Evolutionary conservation across 75 land plant genomes (phyloP).

Genomic region (Pinus taeda): DNA sequence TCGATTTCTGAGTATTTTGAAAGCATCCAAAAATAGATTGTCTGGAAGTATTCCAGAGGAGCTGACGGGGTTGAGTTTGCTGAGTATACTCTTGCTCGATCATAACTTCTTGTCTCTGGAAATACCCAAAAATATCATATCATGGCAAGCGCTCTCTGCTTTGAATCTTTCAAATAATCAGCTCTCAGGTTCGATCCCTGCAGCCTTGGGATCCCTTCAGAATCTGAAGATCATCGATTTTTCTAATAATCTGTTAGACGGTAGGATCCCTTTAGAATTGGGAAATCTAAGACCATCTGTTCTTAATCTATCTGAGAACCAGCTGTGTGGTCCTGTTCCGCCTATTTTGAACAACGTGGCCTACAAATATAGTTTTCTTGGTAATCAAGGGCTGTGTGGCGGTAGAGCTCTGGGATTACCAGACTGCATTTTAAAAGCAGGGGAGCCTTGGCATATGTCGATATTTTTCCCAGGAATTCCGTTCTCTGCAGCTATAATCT

Average conservation of each 20-base stretch:
- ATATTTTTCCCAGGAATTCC: not conserved
- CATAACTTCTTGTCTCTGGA: slow-evolving; percentile 10
- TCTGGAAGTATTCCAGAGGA: slow-evolving; percentile 24
- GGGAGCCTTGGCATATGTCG: not conserved
- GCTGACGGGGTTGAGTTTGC: slow-evolving; percentile 3
- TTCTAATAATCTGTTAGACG: not conserved
- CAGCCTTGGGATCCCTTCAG: not conserved
- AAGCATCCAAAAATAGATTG: slow-evolving; percentile 15
- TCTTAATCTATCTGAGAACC: slow-evolving; percentile 27
- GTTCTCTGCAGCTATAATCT: not conserved
- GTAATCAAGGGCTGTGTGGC: slow-evolving; percentile 20
- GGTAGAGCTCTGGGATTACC: slow-evolving; percentile 14
- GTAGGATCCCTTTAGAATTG: not conserved
- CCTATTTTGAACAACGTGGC: slow-evolving; percentile 6
- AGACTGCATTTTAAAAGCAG: not conserved
- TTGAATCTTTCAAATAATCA: slow-evolving; percentile 28
- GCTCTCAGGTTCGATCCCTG: slow-evolving; percentile 24
- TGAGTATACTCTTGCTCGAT: slow-evolving; percentile 12
- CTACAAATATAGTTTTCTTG: slow-evolving; percentile 14
- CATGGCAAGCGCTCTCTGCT: not conserved
- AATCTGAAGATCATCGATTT: not conserved
- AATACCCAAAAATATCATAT: slow-evolving; percentile 12
- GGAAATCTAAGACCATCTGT: not conserved
- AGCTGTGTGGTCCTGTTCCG: slow-evolving; percentile 26
- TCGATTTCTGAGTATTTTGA: slow-evolving; percentile 7